Base-by-base conservation (phyloP, 1,284 basidiomycete genomes). In the Cutaneotrichosporon mucoides region DNA sequence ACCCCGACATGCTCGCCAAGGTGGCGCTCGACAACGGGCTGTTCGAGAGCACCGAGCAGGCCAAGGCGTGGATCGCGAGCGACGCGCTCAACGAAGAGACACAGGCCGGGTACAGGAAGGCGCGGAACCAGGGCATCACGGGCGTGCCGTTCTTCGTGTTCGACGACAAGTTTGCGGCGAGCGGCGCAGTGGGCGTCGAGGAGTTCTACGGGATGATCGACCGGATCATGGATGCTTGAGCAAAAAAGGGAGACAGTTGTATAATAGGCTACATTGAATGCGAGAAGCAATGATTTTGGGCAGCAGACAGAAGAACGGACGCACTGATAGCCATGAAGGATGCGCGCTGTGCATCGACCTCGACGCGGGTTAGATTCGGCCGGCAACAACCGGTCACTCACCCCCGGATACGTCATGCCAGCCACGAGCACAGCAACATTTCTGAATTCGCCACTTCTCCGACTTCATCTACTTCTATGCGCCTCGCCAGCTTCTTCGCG, bases 91-190 rank as follows among this genome's bases (percentile, higher is more conserved):
- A 76, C 58, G 55, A 57, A 13, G 69, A 74, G 55, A 71, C 74
- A 4, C 37, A 40, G 36, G 16, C 10, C 3, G 66, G 64, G 9
- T 76, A 76, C 62, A 43, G 47, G 15, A 53, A 55, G 1, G 74
- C 72, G 6, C 60, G 66, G 37, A 54, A 56, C 10, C 58, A 75
- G 46, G 79, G 79, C 3, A 74, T 81, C 48, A 72, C 72, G 0
- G 80, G 79, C 12, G 79, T 81, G 0, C 80, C 80, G 5, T 80
- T 79, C 71, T 79, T 79, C 37, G 71, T 77, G 7, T 71, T 78
- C 43, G 66, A 78, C 44, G 69, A 68, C 37, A 76, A 73, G 58
- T 78, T 72, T 49, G 77, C 72, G 5, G 68, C 74, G 24, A 72
- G 68, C 15, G 78, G 78, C 5, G 80, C 80, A 1, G 74, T 80